These are phyloP conservation scores for Trichoderma sp. DNA, from an alignment of 2,329 filamentous ascomycete genomes.

Conservation along the genomic window DNA sequence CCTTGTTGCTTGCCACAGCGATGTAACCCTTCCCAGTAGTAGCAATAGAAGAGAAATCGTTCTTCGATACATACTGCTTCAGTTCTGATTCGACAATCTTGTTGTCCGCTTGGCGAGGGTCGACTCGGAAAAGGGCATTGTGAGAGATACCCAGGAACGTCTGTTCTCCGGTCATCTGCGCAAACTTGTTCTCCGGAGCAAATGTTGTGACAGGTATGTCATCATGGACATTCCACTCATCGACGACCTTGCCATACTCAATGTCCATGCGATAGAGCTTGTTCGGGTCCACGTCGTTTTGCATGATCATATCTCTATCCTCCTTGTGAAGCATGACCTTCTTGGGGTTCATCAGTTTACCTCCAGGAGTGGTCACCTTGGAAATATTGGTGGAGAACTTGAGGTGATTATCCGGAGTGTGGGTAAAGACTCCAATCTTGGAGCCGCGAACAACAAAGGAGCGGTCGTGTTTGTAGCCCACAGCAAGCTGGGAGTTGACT, in stretches of 20 bases:
- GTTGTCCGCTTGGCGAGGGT: constrained; percentile 83
- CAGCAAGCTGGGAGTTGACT: constrained; percentile 88
- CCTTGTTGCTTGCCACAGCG: constrained; percentile 95
- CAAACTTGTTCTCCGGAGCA: constrained; percentile 94
- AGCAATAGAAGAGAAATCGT: constrained; percentile 90
- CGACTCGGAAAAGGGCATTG: constrained; percentile 90
- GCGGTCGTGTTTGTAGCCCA: constrained; percentile 94
- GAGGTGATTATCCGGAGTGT: constrained; percentile 85
- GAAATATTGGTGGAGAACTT: constrained; percentile 98
- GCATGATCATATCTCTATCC: constrained; percentile 84
- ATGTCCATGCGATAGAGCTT: constrained; percentile 96
- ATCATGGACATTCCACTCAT: constrained; percentile 98
- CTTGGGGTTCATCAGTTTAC: constrained; percentile 86
- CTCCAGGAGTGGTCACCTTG: constrained; percentile 84
- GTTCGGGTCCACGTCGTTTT: constrained; percentile 80
- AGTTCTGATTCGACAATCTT: constrained; percentile 91
- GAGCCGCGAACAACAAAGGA: constrained; percentile 96
- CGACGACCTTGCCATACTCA: constrained; percentile 95
- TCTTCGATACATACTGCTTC: constrained; percentile 96
- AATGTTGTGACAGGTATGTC: constrained; percentile 92
- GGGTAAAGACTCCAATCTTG: constrained; percentile 98
- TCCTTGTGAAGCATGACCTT: constrained; percentile 96
- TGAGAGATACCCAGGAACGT: constrained; percentile 91
- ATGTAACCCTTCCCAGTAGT: constrained; percentile 97
- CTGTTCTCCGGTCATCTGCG: constrained; percentile 93